These are phyloP conservation scores for Cyberlindnera saturnus DNA, from an alignment of 805 yeast species.

Conservation along the genomic window DNA sequence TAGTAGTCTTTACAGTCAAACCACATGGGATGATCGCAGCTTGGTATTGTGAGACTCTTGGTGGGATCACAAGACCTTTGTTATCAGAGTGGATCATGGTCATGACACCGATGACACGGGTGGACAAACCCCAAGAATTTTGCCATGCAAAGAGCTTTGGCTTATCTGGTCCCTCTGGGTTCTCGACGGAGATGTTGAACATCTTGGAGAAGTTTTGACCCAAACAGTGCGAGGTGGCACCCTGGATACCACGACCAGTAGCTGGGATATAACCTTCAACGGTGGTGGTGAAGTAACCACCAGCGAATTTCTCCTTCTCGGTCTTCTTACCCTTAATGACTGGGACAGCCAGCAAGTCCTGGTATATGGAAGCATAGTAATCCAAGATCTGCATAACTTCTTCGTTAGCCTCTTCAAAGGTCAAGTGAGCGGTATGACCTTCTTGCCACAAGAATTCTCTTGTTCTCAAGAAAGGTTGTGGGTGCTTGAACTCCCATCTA, in stretches of 20 bases:
- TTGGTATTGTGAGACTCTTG: conserved; percentile 91
- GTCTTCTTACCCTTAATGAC: conserved; percentile 93
- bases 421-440: conserved; percentile 97
- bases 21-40: conserved; percentile 95
- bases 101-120: conserved; percentile 99
- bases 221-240: conserved; percentile 96
- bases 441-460: conserved; percentile 99
- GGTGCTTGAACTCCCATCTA: conserved; percentile 99
- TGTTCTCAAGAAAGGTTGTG: conserved; percentile 98
- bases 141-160: conserved; percentile 89
- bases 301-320: conserved; percentile 97
- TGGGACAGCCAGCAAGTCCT: conserved; percentile 94
- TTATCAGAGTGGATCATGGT: conserved; percentile 98
- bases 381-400: conserved; percentile 87
- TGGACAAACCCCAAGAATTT: conserved; percentile 98
- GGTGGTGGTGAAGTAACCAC: conserved; percentile 93
- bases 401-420: conserved; percentile 68
- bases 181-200: conserved; percentile 94
- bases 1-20: conserved; percentile 77
- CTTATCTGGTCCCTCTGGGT: conserved; percentile 85
- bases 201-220: conserved; percentile 98
- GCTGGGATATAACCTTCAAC: conserved; percentile 96
- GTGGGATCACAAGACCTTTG: conserved; percentile 97
- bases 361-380: conserved; percentile 77
- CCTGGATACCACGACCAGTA: conserved; percentile 99